Evolutionary conservation across 805 yeast species (phyloP).

Genomic region (Metschnikowia continentalis): DNA sequence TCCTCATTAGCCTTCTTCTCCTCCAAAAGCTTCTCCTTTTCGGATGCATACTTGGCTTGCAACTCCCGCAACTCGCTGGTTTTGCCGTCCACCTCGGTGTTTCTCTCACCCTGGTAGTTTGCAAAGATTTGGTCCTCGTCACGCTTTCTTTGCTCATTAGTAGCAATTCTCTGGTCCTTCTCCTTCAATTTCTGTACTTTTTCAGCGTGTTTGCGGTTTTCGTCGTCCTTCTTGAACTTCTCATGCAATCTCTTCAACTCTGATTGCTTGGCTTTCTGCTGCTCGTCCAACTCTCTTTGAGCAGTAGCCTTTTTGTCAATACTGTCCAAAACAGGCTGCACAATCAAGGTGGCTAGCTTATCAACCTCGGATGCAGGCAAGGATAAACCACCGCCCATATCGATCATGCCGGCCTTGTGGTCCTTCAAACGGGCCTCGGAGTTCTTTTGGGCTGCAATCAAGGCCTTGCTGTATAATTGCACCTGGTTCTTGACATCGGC

Average conservation of each 20-base stretch:
- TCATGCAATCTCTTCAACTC: conserved; percentile 33
- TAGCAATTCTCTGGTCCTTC: conserved; percentile 30
- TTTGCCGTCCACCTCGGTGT: conserved; percentile 28
- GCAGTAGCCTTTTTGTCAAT: conserved; percentile 63
- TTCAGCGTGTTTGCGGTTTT: conserved; percentile 27
- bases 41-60: conserved; percentile 36
- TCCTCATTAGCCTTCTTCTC: conserved; percentile 47
- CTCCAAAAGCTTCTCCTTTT: conserved; percentile 39
- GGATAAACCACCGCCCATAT: conserved; percentile 85
- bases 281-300: conserved; percentile 52
- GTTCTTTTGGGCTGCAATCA: conserved; percentile 69
- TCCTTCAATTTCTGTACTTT: conserved; percentile 34
- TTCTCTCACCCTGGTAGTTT: conserved; percentile 28
- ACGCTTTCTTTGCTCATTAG: conserved; percentile 29
- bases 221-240: conserved; percentile 22
- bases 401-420: conserved; percentile 52
- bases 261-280: conserved; percentile 32
- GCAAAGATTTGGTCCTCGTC: conserved; percentile 27
- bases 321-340: conserved; percentile 77
- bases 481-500: conserved; percentile 41
- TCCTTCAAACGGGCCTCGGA: conserved; percentile 49
- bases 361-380: conserved; percentile 75
- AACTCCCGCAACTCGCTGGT: conserved; percentile 29
- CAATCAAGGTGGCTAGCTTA: conserved; percentile 71
- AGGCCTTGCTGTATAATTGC: conserved; percentile 66